Conservation (phyloP, 805 yeast genomes). For the Saccharomycopsis sp. region DNA sequence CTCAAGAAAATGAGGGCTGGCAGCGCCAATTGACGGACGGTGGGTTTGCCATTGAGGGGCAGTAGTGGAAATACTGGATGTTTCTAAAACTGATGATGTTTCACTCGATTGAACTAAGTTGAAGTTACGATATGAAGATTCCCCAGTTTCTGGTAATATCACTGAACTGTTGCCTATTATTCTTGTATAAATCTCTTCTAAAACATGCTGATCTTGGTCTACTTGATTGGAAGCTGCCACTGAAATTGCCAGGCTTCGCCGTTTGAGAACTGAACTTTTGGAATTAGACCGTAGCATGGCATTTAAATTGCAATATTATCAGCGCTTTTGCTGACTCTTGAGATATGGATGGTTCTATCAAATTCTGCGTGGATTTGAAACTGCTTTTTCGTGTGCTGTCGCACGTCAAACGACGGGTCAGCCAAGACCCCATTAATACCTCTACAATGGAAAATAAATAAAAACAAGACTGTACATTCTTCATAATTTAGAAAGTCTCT, state of each 20-base stretch:
- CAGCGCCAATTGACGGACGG: not conserved
- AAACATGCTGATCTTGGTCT: not conserved
- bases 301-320: no score
- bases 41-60: not conserved
- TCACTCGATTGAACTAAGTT: not conserved
- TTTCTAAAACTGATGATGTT: conserved; percentile 7
- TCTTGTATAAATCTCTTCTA: conserved; percentile 23
- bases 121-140: conserved; percentile 22
- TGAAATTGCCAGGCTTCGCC: not conserved
- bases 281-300: not conserved
- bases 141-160: conserved; percentile 41
- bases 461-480: no score
- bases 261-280: not conserved
- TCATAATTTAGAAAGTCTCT: conserved; percentile 32
- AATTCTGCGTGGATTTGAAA: no score
- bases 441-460: no score
- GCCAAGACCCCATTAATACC: no score
- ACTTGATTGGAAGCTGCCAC: not conserved
- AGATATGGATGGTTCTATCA: no score
- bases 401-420: no score
- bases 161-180: conserved; percentile 29
- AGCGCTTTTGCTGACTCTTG: no score
- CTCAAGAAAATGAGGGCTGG: no score
- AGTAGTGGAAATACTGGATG: conserved; percentile 14
- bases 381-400: no score